Base-by-base conservation (phyloP, 1,139 yeast genomes). In the Blastobotrys buckinghamii region DNA sequence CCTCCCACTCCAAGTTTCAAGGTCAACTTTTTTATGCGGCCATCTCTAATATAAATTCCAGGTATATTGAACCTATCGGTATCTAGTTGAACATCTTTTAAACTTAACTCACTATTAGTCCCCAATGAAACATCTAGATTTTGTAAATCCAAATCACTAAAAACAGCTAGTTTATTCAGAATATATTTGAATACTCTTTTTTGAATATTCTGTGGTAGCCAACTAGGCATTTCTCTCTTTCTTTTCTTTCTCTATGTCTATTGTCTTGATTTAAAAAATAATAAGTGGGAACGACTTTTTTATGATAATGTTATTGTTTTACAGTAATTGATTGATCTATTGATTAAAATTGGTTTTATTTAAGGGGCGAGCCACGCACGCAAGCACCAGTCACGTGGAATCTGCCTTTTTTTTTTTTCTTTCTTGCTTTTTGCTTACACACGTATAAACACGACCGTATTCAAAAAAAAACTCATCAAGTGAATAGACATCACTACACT, bases 151-250 rank as follows among this genome's bases (percentile, higher is more conserved):
- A 88, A 76, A 60, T 85, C 87, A 1, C 95, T 83, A 62, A 89
- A 86, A 38, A 89, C 68, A n/a, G 90, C 81, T 38, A 89, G 76
- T 64, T 87, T 94, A 61, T 84, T 88, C 20, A 89, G 75, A 4
- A 88, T 80, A 66, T 87, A 88, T 45, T 84, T 77, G 45, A 89
- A 76, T 44, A 89, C 77, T 59, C 95, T 73, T 66, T 85, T 84
- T 62, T 88, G 96, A 42, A 89, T 74, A 63, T 82, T 84, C 62
- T 83, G 90, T 10, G 95, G 92, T 64, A 84, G 75, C 94, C 95
- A 85, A 48, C 63, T 55, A 35, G 63, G 59, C 40, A 55, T 58
- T 55, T 53, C 53, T 46, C 40, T 44, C 17, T 9, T 17, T 3
- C n/a, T 24, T 6, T 39, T n/a, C n/a, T n/a, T 15, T 33, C 19